Percentiles rank a stretch among this genome's conserved stretches.
Evolutionary conservation across 164 flowering plant species (phyloP).

Genomic region (Taxillus chinensis): DNA sequence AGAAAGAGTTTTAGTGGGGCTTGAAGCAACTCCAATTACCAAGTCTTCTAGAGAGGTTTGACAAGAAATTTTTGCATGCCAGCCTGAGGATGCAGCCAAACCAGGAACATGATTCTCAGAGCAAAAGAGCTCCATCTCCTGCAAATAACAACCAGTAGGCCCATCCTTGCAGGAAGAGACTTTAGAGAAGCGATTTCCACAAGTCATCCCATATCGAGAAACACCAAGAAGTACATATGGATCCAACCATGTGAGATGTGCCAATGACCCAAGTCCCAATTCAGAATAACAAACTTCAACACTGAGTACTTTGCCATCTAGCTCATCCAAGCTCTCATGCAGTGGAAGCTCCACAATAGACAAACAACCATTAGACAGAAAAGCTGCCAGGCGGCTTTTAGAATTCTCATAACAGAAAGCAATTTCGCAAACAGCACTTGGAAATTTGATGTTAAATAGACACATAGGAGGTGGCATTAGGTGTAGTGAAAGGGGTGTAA

Average conservation of each 20-base stretch:
- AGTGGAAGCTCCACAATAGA: constrained; percentile 70
- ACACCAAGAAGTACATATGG: constrained; percentile 55
- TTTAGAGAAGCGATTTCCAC: constrained; percentile 9
- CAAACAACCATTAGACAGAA: constrained; percentile 57
- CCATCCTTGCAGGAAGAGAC: constrained; percentile 17
- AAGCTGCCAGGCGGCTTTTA: constrained; percentile 53
- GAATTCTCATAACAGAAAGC: constrained; percentile 39
- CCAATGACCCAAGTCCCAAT: constrained; percentile 28
- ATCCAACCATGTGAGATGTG: constrained; percentile 80
- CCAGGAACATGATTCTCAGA: constrained; percentile 63
- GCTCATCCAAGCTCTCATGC: constrained; percentile 59
- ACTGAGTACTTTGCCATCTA: constrained; percentile 66
- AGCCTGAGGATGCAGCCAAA: constrained; percentile 60
- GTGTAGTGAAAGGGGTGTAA: constrained; percentile 61
- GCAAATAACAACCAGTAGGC: constrained; percentile 30
- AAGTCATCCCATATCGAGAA: constrained; percentile 32
- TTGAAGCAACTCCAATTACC: constrained; percentile 46
- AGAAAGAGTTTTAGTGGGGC: constrained; percentile 38
- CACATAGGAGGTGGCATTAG: constrained; percentile 91
- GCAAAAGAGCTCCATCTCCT: constrained; percentile 58
- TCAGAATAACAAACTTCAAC: constrained; percentile 47
- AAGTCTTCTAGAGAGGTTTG: constrained; percentile 28
- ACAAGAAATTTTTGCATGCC: constrained; percentile 41
- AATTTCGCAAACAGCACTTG: constrained; percentile 45
- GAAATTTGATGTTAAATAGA: constrained; percentile 54